These are phyloP conservation scores for Neopestalotiopsis sp. DNA, from an alignment of 2,329 filamentous ascomycete genomes.

Conservation along the genomic window DNA sequence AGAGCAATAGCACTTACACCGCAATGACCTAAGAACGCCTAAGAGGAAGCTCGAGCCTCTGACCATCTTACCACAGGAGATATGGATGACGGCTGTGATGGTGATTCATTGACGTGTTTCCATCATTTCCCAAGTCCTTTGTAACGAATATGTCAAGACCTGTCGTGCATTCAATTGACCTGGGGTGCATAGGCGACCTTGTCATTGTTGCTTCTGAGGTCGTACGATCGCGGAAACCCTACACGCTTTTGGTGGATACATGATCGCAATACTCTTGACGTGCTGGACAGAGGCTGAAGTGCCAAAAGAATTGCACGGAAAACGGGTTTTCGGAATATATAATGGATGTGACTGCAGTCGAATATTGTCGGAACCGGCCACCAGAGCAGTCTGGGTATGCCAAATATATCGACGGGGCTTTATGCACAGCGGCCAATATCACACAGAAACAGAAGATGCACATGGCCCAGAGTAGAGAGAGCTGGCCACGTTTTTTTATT, in stretches of 20 bases:
- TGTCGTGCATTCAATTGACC: neutral
- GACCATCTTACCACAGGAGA: no score
- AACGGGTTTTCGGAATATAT: neutral
- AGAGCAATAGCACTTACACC: neutral
- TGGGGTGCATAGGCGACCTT: conserved; percentile 1
- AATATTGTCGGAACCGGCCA: neutral
- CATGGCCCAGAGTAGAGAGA: neutral
- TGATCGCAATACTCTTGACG: neutral
- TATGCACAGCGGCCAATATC: neutral
- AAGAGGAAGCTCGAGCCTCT: no score
- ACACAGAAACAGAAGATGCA: neutral
- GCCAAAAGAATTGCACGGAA: neutral
- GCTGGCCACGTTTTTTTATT: neutral
- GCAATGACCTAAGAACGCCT: no score
- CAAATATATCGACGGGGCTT: neutral
- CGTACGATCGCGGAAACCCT: neutral
- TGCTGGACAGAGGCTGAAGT: neutral
- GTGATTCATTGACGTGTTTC: no score
- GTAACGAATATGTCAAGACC: neutral
- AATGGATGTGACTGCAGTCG: neutral
- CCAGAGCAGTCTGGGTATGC: neutral
- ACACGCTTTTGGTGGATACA: neutral
- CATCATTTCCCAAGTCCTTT: neutral
- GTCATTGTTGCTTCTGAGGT: neutral
- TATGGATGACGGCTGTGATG: no score